A percentile compares a stretch with the other conserved stretches of the same genome.
Evolutionary conservation across 2,329 filamentous ascomycete genomes (phyloP).

Genomic region (Teratosphaeria destructans): DNA sequence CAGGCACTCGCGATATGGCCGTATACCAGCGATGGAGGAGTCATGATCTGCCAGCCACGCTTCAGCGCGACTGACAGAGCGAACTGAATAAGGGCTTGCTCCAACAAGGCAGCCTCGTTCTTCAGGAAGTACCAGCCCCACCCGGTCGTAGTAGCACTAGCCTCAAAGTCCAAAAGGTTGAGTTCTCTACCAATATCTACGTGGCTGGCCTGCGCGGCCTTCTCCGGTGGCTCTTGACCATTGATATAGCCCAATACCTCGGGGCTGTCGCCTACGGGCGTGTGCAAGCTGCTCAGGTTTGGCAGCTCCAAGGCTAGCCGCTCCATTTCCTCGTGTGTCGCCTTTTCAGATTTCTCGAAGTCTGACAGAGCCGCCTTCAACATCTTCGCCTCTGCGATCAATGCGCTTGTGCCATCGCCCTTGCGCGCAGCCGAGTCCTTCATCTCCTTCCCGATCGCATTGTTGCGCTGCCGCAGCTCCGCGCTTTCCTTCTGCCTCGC

Average conservation of each 20-base stretch:
- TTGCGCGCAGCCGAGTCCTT: conserved; percentile 24
- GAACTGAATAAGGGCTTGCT: conserved; percentile 86
- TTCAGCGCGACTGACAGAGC: conserved; percentile 62
- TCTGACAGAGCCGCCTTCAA: conserved; percentile 53
- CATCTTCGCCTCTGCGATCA: conserved; percentile 53
- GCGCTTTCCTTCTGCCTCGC: conserved; percentile 49
- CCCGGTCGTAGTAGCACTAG: conserved; percentile 69
- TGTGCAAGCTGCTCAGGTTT: conserved; percentile 69
- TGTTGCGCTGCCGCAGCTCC: conserved; percentile 54
- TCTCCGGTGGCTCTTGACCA: conserved; percentile 34
- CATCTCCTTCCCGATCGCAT: conserved; percentile 48
- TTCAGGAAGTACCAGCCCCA: conserved; percentile 98
- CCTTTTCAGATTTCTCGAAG: conserved; percentile 53
- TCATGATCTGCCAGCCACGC: conserved; percentile 68
- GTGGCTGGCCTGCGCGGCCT: conserved; percentile 16
- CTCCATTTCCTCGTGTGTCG: conserved; percentile 56
- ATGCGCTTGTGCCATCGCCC: conserved; percentile 24
- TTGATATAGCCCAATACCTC: conserved; percentile 69
- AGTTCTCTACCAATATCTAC: conserved; percentile 77
- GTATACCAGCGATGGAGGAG: conserved; percentile 85
- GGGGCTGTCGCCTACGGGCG: conserved; percentile 60
- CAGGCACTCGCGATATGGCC: conserved; percentile 81
- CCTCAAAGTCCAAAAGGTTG: conserved; percentile 82
- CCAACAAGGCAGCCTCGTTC: conserved; percentile 86
- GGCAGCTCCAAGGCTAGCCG: conserved; percentile 67